These are phyloP conservation scores for Periconia sp. DNA, from an alignment of 2,329 filamentous ascomycete species.

Conservation along the genomic window DNA sequence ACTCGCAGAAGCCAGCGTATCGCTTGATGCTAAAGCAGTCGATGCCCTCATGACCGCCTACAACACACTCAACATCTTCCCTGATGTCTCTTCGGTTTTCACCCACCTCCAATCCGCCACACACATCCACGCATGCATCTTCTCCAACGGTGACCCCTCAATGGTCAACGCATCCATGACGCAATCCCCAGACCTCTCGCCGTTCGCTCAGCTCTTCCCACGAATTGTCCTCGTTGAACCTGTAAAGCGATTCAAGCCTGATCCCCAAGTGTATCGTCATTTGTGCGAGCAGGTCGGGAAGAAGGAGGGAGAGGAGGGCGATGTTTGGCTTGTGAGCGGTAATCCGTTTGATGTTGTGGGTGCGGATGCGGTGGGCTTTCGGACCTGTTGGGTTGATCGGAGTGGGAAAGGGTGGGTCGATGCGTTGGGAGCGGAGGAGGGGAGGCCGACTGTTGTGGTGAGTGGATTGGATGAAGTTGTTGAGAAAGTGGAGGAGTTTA, in stretches of 20 bases:
- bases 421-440: slow-evolving; percentile 47
- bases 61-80: slow-evolving; percentile 67
- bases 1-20: slow-evolving; percentile 61
- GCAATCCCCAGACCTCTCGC: slow-evolving; percentile 62
- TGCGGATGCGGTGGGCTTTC: slow-evolving; percentile 65
- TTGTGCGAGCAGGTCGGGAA: slow-evolving; percentile 60
- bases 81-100: slow-evolving; percentile 66
- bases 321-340: slow-evolving; percentile 72
- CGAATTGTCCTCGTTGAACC: slow-evolving; percentile 66
- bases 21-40: slow-evolving; percentile 53
- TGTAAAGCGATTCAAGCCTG: slow-evolving; percentile 68
- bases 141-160: slow-evolving; percentile 70
- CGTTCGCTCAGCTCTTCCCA: slow-evolving; percentile 55
- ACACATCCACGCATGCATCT: slow-evolving; percentile 64
- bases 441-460: slow-evolving; percentile 25
- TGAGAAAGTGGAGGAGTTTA: slow-evolving; percentile 9
- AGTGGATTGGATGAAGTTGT: slow-evolving; percentile 63
- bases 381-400: slow-evolving; percentile 72
- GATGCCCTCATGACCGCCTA: slow-evolving; percentile 67
- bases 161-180: slow-evolving; percentile 69
- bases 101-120: slow-evolving; percentile 26
- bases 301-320: slow-evolving; percentile 36
- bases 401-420: slow-evolving; percentile 69
- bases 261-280: slow-evolving; percentile 66
- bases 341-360: slow-evolving; percentile 78